Evolutionary conservation across 352 stramenopile genomes (phyloP).

Genomic region (Pythium diclinum): DNA sequence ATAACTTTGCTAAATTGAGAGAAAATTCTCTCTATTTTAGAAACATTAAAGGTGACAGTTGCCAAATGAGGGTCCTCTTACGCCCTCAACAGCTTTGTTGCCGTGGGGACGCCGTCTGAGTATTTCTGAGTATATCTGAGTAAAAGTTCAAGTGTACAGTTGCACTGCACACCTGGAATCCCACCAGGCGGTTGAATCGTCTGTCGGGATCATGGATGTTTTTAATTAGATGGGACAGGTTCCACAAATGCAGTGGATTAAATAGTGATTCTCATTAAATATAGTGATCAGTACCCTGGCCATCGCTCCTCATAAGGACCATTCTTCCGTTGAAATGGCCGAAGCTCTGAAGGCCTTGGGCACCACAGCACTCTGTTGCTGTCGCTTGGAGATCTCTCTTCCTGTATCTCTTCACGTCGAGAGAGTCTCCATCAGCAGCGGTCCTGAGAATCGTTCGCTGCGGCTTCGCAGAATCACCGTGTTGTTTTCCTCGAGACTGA

Average conservation of each 20-base stretch:
- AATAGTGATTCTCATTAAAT: conserved; percentile 17
- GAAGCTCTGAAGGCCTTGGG: background rate
- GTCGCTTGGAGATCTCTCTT: background rate
- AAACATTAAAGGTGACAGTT: background rate
- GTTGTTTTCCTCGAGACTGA: conserved; percentile 17
- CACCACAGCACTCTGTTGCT: background rate
- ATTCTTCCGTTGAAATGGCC: conserved; percentile 26
- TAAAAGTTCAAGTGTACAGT: background rate
- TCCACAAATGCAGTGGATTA: conserved; percentile 1
- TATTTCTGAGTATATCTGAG: background rate
- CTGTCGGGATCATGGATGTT: background rate
- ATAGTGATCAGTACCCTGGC: conserved; percentile 12
- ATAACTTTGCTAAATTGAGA: too few relatives aligned
- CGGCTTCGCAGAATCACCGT: conserved; percentile 8
- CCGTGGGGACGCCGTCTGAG: too few relatives aligned
- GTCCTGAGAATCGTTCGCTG: background rate
- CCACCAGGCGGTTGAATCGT: background rate
- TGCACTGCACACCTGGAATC: background rate
- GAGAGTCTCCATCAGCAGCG: background rate
- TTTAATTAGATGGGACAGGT: background rate
- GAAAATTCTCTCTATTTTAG: too few relatives aligned
- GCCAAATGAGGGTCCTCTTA: background rate
- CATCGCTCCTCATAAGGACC: background rate
- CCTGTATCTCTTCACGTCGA: background rate
- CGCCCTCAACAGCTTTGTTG: background rate